Base-by-base conservation (phyloP, 192 early-diverging fungal genomes). In the Tieghemiomyces parasiticus region DNA sequence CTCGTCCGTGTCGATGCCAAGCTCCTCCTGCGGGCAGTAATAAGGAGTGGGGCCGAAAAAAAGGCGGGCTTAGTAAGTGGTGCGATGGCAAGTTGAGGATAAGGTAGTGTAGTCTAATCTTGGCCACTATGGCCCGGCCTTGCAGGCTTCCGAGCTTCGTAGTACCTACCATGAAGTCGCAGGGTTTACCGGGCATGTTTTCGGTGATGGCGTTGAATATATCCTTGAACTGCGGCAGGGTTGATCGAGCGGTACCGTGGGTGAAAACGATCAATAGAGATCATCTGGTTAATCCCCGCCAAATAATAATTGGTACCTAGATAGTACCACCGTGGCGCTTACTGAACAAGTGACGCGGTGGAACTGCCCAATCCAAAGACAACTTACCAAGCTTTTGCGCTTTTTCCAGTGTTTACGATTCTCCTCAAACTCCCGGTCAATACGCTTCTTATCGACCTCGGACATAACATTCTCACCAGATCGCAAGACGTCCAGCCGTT, bases 1-100 rank as follows among this genome's bases (percentile, higher is more conserved):
- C 52, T 75, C 70, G 51, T 75, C 75, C 12, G 72, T 77, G 30
- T 77, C 75, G 49, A 77, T 70, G 12, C 75, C 72, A 35, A 77
- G 28, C 35, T 67, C 60, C 46, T 74, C 71, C 71, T 69, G 33
- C 25, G 46, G 14, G 9, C 4, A 54, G 12, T 13, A 25, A 25
- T 13, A 25, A 25, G n/a, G 26, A 25, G 24, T 25, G 22, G 13
- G 12, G n/a, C 13, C 32, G 49, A 29, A 24, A n/a, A 6, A 14
- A n/a, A 2, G 26, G 2, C 3, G 26, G 49, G 22, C 24, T 20
- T 25, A 26, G 20, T 50, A 28, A 25, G 22, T 2, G 2, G 4
- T 25, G 12, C 2, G 20, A 2, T 4, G 49, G 20, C 22, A 22
- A 22, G 6, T 12, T 3, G 2, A 26, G 2, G 20, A 20, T 2